Base-by-base conservation (phyloP, 2,329 filamentous ascomycete genomes). In the Stromatinia cepivora region DNA sequence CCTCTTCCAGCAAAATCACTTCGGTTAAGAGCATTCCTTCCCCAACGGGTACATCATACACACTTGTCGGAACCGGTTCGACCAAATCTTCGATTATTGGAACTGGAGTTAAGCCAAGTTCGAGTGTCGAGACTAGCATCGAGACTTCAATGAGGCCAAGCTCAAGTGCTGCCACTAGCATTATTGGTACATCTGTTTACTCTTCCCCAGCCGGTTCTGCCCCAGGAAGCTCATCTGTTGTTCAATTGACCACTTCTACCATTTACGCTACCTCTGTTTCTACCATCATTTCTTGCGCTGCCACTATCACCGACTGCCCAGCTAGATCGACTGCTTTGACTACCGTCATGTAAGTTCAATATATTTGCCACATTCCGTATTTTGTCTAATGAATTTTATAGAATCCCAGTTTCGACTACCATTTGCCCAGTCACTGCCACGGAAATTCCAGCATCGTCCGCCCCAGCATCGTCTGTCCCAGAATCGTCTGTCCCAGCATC, bases 291-390 rank as follows among this genome's bases (percentile, higher is more conserved):
- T 83, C 81, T 73, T 85, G 84, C 73, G 81, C 78, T 6, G 73
- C 81, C 48, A 79, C 79, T 66, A 78, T 84, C 36, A 81, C 82
- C 48, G 79, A 86, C 79, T 88, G 86, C 82, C 85, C 85, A 45
- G 82, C 78, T 15, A 77, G 71, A 1, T 75, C 75, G 46, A 77
- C 77, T 53, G 75, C 78, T 46, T 77, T 82, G 48, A 80, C 79
- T 22, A 83, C 82, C 4, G 78, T 81, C 72, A 77, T 77, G 65
- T 67, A 61, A 58, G 65, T 59, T 67, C 8, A 58, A 57, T 25
- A 36, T 36, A 25, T 17, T 11, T 50, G 2, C 8, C 31, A 58
- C 4, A 20, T 48, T 34, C 8, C n/a, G 28, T 39, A 13, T 22
- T 34, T 48, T 39, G 31, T 28, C 54, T 58, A 45, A 58, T 36